Percentiles rank a stretch among this genome's conserved stretches.
Conservation (phyloP, 148 eudicot species). For the Polygonum maritimum region DNA sequence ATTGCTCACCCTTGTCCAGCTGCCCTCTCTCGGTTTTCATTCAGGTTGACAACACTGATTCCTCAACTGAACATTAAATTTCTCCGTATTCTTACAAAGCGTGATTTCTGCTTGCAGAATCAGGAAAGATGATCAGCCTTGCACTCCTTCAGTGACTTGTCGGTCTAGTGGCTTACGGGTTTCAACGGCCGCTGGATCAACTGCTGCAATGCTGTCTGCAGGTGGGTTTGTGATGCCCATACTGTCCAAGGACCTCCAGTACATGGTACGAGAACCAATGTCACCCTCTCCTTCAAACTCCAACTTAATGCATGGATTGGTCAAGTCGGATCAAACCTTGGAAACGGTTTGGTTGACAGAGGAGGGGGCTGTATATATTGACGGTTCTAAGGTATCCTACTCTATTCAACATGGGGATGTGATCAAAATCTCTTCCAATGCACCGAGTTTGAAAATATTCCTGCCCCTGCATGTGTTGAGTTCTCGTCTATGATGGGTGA, state of each 20-base stretch:
- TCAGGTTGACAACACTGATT: slow-evolving; percentile 33
- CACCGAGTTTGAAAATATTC: slow-evolving; percentile 58
- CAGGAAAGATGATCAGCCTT: slow-evolving; percentile 26
- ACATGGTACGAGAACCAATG: slow-evolving; percentile 85
- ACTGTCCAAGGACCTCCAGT: slow-evolving; percentile 77
- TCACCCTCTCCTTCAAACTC: slow-evolving; percentile 24
- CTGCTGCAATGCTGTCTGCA: slow-evolving; percentile 90
- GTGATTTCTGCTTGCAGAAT: slow-evolving; percentile 32
- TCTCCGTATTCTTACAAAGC: not conserved
- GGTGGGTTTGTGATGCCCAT: slow-evolving; percentile 86
- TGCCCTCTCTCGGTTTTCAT: slow-evolving; percentile 75
- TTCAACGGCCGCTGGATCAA: slow-evolving; percentile 89
- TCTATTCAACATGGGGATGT: slow-evolving; percentile 53
- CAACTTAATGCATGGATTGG: slow-evolving; percentile 51
- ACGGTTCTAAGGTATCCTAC: slow-evolving; percentile 59
- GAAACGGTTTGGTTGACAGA: slow-evolving; percentile 48
- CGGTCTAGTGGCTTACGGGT: slow-evolving; percentile 89
- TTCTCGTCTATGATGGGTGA: not conserved
- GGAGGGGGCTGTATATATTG: slow-evolving; percentile 60
- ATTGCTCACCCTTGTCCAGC: slow-evolving; percentile 92
- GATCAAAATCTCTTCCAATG: slow-evolving; percentile 52
- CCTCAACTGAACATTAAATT: not conserved
- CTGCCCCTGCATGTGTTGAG: slow-evolving; percentile 38
- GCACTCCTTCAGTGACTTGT: slow-evolving; percentile 36
- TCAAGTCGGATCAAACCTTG: slow-evolving; percentile 45